These are phyloP conservation scores for Fraxinus floribunda DNA, from an alignment of 305 asterid species.

Conservation along the genomic window DNA sequence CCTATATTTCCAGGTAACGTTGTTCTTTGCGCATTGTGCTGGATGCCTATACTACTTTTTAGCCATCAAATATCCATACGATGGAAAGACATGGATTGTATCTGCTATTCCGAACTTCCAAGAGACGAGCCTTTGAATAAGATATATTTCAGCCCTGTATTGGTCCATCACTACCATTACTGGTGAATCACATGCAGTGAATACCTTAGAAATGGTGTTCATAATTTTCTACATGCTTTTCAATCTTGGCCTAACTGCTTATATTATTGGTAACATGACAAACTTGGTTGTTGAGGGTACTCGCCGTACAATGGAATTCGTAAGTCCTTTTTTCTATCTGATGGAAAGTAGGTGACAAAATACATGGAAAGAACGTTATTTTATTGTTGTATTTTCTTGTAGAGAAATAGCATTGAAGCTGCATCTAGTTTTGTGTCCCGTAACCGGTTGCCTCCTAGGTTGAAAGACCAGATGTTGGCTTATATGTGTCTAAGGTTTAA, in stretches of 20 bases:
- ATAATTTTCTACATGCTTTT: conserved; percentile 74
- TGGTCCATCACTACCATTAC: conserved; percentile 94
- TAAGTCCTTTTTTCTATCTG: conserved; percentile 28
- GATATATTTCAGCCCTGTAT: conserved; percentile 71
- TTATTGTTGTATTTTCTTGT: background rate
- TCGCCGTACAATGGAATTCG: conserved; percentile 93
- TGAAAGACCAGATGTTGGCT: conserved; percentile 78
- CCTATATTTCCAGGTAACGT: conserved; percentile 57
- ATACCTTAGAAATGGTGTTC: conserved; percentile 76
- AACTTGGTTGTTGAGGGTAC: conserved; percentile 91
- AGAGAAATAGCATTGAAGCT: conserved; percentile 85
- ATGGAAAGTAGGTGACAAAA: background rate
- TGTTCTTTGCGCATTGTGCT: conserved; percentile 75
- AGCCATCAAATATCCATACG: conserved; percentile 66
- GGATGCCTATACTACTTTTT: conserved; percentile 74
- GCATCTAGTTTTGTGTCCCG: conserved; percentile 82
- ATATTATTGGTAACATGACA: conserved; percentile 88
- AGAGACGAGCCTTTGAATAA: conserved; percentile 47
- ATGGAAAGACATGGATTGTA: conserved; percentile 77
- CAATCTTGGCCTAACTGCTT: conserved; percentile 81
- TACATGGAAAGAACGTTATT: background rate
- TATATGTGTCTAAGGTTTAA: conserved; percentile 83
- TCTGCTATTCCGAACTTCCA: conserved; percentile 58
- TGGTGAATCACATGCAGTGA: conserved; percentile 86
- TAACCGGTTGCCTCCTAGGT: conserved; percentile 67